These are phyloP conservation scores for Solanum dulcamara DNA, from an alignment of 257 asterid species.

Conservation along the genomic window DNA sequence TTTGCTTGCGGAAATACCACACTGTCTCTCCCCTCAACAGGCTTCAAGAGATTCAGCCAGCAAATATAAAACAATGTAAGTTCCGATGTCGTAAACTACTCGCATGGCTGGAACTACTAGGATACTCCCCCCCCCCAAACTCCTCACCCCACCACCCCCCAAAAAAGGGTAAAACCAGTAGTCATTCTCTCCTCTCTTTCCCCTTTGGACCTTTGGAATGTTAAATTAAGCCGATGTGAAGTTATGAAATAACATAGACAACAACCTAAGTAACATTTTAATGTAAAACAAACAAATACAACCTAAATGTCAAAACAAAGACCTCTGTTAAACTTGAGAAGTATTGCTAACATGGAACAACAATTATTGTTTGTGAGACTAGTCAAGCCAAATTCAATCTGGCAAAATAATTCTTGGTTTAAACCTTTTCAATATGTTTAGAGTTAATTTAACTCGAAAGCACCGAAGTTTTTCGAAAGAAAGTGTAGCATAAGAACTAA, in stretches of 20 bases:
- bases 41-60: not conserved
- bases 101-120: not conserved
- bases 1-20: conserved; percentile 15
- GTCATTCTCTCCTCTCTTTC: not conserved
- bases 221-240: not conserved
- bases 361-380: not conserved
- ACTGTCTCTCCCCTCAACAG: not conserved
- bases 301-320: not conserved
- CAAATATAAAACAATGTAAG: not conserved
- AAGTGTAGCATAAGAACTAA: not conserved
- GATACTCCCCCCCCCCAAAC: not conserved
- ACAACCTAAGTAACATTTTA: not conserved
- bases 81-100: not conserved
- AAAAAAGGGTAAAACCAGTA: not conserved
- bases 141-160: not conserved
- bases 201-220: not conserved
- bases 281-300: not conserved
- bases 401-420: not conserved
- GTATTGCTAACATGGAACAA: not conserved
- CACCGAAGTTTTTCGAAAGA: not conserved
- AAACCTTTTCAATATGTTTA: not conserved
- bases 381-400: not conserved
- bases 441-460: not conserved
- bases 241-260: not conserved
- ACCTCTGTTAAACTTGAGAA: not conserved